A percentile compares a stretch with the other conserved stretches of the same genome.
phyloP scores from a whole-genome alignment of 176 grass and related monocot species.

The Musa schizocarpa region DNA sequence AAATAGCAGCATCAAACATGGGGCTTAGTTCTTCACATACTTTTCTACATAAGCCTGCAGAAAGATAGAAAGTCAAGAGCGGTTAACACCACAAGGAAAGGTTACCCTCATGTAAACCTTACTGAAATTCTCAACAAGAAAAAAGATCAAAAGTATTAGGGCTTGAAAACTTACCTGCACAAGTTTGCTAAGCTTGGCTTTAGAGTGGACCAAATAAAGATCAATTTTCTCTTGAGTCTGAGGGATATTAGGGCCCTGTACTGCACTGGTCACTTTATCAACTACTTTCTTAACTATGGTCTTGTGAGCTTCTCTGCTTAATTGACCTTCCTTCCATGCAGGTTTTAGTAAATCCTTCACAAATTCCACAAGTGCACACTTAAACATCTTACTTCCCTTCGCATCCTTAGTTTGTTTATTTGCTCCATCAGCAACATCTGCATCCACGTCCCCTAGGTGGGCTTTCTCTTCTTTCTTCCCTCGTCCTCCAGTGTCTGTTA shows the following conservation, averaged over 20 bases:
- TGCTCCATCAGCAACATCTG: conserved; percentile 41
- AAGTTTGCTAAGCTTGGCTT: conserved; percentile 69
- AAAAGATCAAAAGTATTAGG: neutral
- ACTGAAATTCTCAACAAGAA: neutral
- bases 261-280: conserved; percentile 73
- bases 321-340: conserved; percentile 89
- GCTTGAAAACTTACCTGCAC: conserved; percentile 56
- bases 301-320: conserved; percentile 85
- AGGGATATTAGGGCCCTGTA: conserved; percentile 47
- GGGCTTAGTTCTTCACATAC: conserved; percentile 45
- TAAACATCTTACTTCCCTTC: conserved; percentile 78
- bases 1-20: neutral
- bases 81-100: conserved; percentile 1
- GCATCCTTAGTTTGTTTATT: conserved; percentile 57
- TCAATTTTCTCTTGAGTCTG: conserved; percentile 94
- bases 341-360: conserved; percentile 93
- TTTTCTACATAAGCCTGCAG: conserved; percentile 83
- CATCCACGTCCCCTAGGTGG: conserved; percentile 23
- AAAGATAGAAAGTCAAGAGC: conserved; percentile 5
- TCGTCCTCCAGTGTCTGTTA: conserved; percentile 26
- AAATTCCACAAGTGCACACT: conserved; percentile 66
- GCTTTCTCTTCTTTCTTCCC: conserved; percentile 39
- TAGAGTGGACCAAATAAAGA: conserved; percentile 69
- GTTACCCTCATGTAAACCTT: neutral
- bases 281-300: conserved; percentile 98